phyloP scores from a whole-genome alignment of 768 basidiomycete species.

The Lactarius tabidus region DNA sequence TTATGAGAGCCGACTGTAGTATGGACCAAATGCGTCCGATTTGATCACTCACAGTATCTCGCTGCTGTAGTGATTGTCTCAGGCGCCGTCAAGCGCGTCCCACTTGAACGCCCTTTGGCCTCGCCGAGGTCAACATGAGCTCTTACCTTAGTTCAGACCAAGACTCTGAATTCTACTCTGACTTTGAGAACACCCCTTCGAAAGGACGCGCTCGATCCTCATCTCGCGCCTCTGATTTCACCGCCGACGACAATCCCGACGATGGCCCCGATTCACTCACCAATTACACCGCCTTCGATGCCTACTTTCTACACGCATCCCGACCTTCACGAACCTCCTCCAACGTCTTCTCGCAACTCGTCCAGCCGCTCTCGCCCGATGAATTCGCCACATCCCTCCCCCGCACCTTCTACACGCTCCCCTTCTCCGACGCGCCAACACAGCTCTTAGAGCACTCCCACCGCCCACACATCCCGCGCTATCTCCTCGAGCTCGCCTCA shows the following conservation, averaged over 20 bases:
- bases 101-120: not conserved
- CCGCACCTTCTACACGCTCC: constrained; percentile 28
- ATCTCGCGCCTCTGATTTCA: constrained; percentile 28
- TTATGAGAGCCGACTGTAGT: not conserved
- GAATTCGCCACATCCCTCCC: constrained; percentile 46
- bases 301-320: constrained; percentile 69
- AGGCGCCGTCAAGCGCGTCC: not conserved
- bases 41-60: too few relatives aligned
- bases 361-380: constrained; percentile 65
- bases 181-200: constrained; percentile 16
- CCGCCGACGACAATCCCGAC: constrained; percentile 27
- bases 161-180: constrained; percentile 15
- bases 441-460: constrained; percentile 30
- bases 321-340: constrained; percentile 68
- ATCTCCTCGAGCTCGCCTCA: constrained; percentile 65
- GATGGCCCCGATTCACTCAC: constrained; percentile 36
- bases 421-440: constrained; percentile 35
- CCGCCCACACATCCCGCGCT: constrained; percentile 50
- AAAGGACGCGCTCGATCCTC: constrained; percentile 18
- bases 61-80: too few relatives aligned
- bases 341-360: constrained; percentile 72
- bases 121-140: not conserved
- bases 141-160: constrained; percentile 7
- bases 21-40: not conserved
- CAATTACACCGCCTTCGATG: constrained; percentile 73